Conservation (phyloP, 2,329 filamentous ascomycete species). For the Dothistroma pini region DNA sequence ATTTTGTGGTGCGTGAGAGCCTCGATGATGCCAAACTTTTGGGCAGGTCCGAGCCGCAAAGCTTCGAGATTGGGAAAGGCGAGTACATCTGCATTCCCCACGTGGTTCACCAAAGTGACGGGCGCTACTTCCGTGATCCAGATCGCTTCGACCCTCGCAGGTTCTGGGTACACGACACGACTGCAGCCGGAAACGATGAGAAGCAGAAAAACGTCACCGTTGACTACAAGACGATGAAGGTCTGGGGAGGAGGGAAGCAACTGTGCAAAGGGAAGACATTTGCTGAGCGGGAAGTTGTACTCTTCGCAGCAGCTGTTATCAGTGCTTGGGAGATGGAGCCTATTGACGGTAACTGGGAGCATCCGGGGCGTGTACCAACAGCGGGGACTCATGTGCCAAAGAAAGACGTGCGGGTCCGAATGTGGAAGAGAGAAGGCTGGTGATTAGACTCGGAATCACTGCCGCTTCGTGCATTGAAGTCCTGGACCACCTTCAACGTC, state of each 20-base stretch:
- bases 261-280: constrained; percentile 1
- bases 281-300: neutral
- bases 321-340: constrained; percentile 2
- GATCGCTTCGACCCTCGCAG: neutral
- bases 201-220: neutral
- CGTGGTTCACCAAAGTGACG: neutral
- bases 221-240: constrained; percentile 5
- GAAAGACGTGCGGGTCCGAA: neutral
- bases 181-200: neutral
- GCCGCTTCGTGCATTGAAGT: neutral
- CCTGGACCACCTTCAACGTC: neutral
- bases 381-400: neutral
- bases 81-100: constrained; percentile 1
- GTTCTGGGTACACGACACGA: neutral
- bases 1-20: neutral
- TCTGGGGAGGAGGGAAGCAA: constrained; percentile 2
- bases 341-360: neutral
- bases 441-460: neutral
- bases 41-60: neutral
- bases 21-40: neutral
- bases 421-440: constrained; percentile 4
- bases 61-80: neutral
- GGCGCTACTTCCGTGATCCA: neutral
- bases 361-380: neutral
- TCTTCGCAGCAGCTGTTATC: constrained; percentile 2